Evolutionary conservation across 2,329 filamentous ascomycete species (phyloP).

Genomic region (Penicillium italicum): DNA sequence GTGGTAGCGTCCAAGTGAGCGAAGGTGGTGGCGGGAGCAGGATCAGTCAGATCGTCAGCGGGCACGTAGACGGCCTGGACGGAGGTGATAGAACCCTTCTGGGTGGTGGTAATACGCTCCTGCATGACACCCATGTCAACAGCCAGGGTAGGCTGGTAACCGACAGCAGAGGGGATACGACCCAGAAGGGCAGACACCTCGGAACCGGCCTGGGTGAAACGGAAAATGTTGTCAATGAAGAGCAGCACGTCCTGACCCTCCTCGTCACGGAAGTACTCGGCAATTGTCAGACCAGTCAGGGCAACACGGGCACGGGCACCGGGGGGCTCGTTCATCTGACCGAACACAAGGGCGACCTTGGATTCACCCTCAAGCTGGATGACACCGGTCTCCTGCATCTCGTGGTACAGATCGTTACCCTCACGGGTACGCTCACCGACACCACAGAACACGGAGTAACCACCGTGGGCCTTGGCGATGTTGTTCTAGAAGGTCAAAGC

Average conservation of each 20-base stretch:
- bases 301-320: conserved; percentile 99
- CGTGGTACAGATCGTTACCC: conserved; percentile 99
- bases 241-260: conserved; percentile 95
- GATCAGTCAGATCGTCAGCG: conserved; percentile 99
- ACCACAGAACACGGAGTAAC: conserved; percentile 99
- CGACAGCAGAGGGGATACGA: conserved; percentile 99
- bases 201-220: conserved; percentile 99
- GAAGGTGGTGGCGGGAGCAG: conserved; percentile 98
- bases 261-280: conserved; percentile 76
- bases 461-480: conserved; percentile 99
- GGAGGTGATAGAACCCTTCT: conserved; percentile 98
- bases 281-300: conserved; percentile 70
- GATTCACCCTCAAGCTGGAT: conserved; percentile 99
- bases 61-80: conserved; percentile 99
- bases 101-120: conserved; percentile 99
- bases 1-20: conserved; percentile 99
- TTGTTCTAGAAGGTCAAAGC: conserved; percentile 67
- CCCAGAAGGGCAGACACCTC: conserved; percentile 98
- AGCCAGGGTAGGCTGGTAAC: conserved; percentile 98
- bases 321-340: conserved; percentile 99
- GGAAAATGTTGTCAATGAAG: conserved; percentile 99
- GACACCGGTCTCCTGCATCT: conserved; percentile 99
- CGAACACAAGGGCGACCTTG: conserved; percentile 98
- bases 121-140: conserved; percentile 99
- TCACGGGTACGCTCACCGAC: conserved; percentile 99